Base-by-base conservation (phyloP, 2,329 filamentous ascomycete species). In the Aspergillus persii region DNA sequence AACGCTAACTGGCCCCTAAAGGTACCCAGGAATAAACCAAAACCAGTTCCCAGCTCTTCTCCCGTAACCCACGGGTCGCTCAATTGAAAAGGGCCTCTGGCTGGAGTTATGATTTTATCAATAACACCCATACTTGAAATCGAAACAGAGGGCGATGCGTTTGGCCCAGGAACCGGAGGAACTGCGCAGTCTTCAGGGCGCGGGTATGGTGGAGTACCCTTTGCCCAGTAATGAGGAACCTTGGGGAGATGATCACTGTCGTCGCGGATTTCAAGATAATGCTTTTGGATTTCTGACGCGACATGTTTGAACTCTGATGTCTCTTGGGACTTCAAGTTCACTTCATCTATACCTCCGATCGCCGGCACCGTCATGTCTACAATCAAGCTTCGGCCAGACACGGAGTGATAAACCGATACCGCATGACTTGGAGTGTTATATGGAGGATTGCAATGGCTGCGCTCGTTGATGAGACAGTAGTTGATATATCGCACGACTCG, bases 61-160 rank as follows among this genome's bases (percentile, higher is more conserved):
- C 78, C 79, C 0, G 77, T 79, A 0, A 80, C 78, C 78, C 79
- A 81, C 0, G 78, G 77, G 11, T 76, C 63, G 2, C 69, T 51
- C 0, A 75, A 59, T 9, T 70, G 65, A 1, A 80, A 66, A 0
- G 44, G 27, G 0, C 72, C 74, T 2, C 63, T 62, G 2, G 58
- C 61, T 0, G 68, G 68, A 0, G 56, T 31, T 1, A 80, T 68
- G 0, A 78, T 68, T 8, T 62, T 57, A 26, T 81, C 78, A 2
- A 79, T 59, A 8, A 64, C 56, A 0, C 68, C 68, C 41, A 70
- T 41, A 36, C 68, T 68, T 0, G 67, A 67, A 5, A 69, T 65
- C 0, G 66, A 68, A 2, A 62, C 66, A 0, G 68, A 70, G 0
- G 67, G 65, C 1, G 51, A 51, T 5, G 59, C 23, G 27, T 69